phyloP scores from a whole-genome alignment of 2,329 filamentous ascomycete genomes.

The Alternaria longipes region DNA sequence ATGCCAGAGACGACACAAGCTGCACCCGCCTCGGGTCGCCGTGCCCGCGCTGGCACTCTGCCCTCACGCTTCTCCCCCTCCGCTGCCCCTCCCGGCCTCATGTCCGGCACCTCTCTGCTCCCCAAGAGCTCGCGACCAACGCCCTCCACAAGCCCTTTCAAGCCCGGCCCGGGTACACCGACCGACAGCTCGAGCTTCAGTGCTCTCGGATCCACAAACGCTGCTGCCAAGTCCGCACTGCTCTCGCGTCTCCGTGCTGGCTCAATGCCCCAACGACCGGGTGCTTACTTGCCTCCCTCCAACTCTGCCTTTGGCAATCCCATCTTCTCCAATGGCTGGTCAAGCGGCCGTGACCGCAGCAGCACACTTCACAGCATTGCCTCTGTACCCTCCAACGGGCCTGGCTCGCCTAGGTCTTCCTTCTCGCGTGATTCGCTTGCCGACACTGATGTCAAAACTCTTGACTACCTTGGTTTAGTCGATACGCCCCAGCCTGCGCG shows the following conservation, averaged over 20 bases:
- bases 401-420: slow-evolving; percentile 84
- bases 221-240: slow-evolving; percentile 72
- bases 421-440: slow-evolving; percentile 85
- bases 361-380: slow-evolving; percentile 90
- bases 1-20: slow-evolving; percentile 67
- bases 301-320: slow-evolving; percentile 82
- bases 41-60: slow-evolving; percentile 92
- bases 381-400: slow-evolving; percentile 86
- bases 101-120: slow-evolving; percentile 62
- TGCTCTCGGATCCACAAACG: slow-evolving; percentile 60
- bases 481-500: slow-evolving; percentile 87
- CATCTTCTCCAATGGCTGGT: slow-evolving; percentile 88
- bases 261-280: slow-evolving; percentile 90
- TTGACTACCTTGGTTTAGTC: slow-evolving; percentile 94
- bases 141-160: slow-evolving; percentile 87
- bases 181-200: slow-evolving; percentile 45
- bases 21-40: slow-evolving; percentile 72
- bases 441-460: slow-evolving; percentile 88
- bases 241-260: slow-evolving; percentile 88
- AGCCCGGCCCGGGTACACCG: slow-evolving; percentile 64
- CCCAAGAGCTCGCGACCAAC: slow-evolving; percentile 85
- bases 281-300: slow-evolving; percentile 63
- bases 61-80: slow-evolving; percentile 91
- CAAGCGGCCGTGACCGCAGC: slow-evolving; percentile 79
- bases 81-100: slow-evolving; percentile 68